Evolutionary conservation across 176 grass and related monocot genomes (phyloP).

Genomic region (Dendrocalamus sinicus): DNA sequence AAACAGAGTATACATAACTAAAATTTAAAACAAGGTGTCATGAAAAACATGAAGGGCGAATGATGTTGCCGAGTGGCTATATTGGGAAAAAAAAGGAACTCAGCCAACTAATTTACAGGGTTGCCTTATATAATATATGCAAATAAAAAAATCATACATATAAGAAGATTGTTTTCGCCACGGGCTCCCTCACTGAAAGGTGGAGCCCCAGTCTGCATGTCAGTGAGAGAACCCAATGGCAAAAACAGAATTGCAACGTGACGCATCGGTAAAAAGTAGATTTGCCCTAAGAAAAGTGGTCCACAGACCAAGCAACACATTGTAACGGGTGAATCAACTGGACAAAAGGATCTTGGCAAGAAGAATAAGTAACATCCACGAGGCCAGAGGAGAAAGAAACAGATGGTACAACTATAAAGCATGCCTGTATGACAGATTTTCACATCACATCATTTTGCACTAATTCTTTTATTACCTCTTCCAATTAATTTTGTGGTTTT

Average conservation of each 20-base stretch:
- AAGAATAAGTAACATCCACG: slow-evolving; percentile 7
- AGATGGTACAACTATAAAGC: not conserved
- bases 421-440: not conserved
- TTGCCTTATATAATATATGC: not conserved
- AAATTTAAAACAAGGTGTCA: slow-evolving; percentile 27
- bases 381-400: not conserved
- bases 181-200: not conserved
- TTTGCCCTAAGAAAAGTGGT: not conserved
- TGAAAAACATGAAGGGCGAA: slow-evolving; percentile 31
- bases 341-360: not conserved
- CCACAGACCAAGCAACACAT: not conserved
- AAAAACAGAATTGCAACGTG: not conserved
- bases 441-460: not conserved
- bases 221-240: slow-evolving; percentile 4
- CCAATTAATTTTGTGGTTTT: slow-evolving; percentile 6
- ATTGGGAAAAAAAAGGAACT: not conserved
- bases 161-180: slow-evolving; percentile 5
- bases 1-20: slow-evolving; percentile 25
- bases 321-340: not conserved
- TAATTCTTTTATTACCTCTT: slow-evolving; percentile 10
- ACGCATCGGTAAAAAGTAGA: not conserved
- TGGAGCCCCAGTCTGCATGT: slow-evolving; percentile 6
- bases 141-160: not conserved
- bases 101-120: slow-evolving; percentile 20
- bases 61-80: not conserved